Percentiles rank a stretch among this genome's conserved stretches.
Conservation (phyloP, 768 basidiomycete genomes). For the Gymnopilus dilepis region DNA sequence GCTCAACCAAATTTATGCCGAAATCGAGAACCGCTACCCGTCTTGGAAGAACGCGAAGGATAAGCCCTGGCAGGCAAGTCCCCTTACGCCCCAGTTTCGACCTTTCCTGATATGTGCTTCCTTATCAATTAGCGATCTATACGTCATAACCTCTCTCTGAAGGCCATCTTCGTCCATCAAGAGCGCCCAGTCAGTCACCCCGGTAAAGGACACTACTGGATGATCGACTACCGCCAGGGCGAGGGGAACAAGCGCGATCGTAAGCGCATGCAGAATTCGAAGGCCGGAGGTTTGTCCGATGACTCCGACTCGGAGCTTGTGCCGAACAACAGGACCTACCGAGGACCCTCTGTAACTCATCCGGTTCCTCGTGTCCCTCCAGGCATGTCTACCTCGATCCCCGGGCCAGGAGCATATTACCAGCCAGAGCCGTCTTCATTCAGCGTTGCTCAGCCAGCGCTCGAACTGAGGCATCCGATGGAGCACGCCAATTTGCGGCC, state of each 20-base stretch:
- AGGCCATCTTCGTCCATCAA: conserved; percentile 1
- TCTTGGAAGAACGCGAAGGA: neutral
- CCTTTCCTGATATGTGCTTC: neutral
- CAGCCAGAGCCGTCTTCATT: neutral
- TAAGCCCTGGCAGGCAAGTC: conserved; percentile 21
- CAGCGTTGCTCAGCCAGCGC: neutral
- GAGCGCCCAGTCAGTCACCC: neutral
- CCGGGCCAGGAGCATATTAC: neutral
- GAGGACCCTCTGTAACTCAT: neutral
- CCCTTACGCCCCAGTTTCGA: neutral
- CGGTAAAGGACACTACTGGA: conserved; percentile 11
- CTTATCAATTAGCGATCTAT: conserved; percentile 3
- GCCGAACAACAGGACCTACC: neutral
- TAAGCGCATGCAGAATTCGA: neutral
- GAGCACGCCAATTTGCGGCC: neutral
- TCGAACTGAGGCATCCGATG: neutral
- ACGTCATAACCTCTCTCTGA: conserved; percentile 14
- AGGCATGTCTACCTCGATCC: neutral
- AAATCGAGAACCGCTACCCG: conserved; percentile 19
- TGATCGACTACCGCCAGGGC: conserved; percentile 1
- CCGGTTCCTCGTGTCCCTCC: neutral
- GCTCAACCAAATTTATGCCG: conserved; percentile 17
- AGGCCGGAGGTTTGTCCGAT: neutral
- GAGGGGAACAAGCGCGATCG: conserved; percentile 1
- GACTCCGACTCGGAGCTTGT: neutral